Base-by-base conservation (phyloP, 495 filamentous ascomycete genomes). In the Penicillium riverlandense region DNA sequence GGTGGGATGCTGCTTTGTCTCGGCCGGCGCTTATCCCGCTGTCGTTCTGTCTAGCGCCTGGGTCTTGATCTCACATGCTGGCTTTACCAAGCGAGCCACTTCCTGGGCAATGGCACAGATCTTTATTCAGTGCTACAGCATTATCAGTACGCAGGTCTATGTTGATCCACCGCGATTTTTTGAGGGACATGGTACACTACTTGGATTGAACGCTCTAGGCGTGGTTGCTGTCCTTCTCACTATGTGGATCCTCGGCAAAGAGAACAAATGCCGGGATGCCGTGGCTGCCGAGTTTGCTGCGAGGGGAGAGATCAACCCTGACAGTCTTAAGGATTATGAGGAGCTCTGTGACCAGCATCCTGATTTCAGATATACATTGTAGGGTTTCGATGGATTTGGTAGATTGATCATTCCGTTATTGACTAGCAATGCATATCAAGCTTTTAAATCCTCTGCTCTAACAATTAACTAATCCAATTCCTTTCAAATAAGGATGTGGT, bases 51-150 rank as follows among this genome's bases (percentile, higher is more conserved):
- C 13, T 10, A 41, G 39, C 8, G 39, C 39, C 39, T 41, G 39
- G 39, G 39, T 41, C 13, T n/a, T 41, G 16, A 41, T 41, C 29
- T 41, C 39, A 10, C 22, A 41, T 10, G 39, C 39, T 10, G 39
- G 39, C 5, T 41, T 29, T 29, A 41, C 39, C 10, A 41, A 41
- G 22, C 29, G 22, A 29, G 39, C 39, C 39, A 29, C 39, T 8
- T 13, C 39, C 16, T 41, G 39, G 39, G 39, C 39, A 27, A 41
- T 41, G n/a, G 12, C 39, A n/a, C 39, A 41, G 39, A 41, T 41
- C 29, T 41, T 41, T 12, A 41, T 41, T 22, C 39, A 41, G 39
- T 41, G 39, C 29, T 41, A 41, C 7, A 41, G 39, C 29, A 41
- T 41, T 6, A 41, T 41, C 29, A 41, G 39, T 11, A 41, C 39